Base-by-base conservation (phyloP, 2,329 filamentous ascomycete genomes). In the Elsinoe fawcettii region DNA sequence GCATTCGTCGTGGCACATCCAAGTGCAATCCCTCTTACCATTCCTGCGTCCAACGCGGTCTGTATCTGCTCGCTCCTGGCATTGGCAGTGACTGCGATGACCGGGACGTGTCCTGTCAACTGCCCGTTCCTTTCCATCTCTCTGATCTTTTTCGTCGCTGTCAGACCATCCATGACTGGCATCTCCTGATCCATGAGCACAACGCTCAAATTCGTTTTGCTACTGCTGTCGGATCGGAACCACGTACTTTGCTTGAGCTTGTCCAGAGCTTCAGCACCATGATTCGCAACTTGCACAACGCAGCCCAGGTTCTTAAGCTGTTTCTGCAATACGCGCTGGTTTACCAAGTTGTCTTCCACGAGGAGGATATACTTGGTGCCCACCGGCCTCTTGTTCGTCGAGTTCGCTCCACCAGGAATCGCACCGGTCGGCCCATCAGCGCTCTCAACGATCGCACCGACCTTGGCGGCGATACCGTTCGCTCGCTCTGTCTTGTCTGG, bases 31-130 rank as follows among this genome's bases (percentile, higher is more conserved):
- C n/a, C 16, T 30, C 55, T 20, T 16, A 55, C 85, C 74, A 92
- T 89, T 43, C 87, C 87, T 20, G 86, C 85, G 58, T 81, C 77
- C 66, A 88, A 80, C 57, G 88, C 87, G 62, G 80, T 84, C 63
- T 81, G 78, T 60, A 90, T 85, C 70, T 91, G 87, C 73, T 89
- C 85, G 3, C 81, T 80, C 66, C 88, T 77, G 36, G 86, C 87
- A 69, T 91, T 91, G 1, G 88, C 88, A 36, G 87, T 91, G n/a
- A 88, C 86, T n/a, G 85, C 86, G 63, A 90, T 87, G 63, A 89
- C 87, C 2, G 86, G 85, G n/a, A 89, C 81, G 65, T 88, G 86
- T 51, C 76, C 73, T 16, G 78, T 75, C 49, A 88, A 79, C 30
- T 77, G 80, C 18, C 82, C 82, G 55, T 81, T 75, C 51, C 72